Evolutionary conservation across 495 filamentous ascomycete genomes (phyloP).

Genomic region (Penicillium psychrofluorescens): DNA sequence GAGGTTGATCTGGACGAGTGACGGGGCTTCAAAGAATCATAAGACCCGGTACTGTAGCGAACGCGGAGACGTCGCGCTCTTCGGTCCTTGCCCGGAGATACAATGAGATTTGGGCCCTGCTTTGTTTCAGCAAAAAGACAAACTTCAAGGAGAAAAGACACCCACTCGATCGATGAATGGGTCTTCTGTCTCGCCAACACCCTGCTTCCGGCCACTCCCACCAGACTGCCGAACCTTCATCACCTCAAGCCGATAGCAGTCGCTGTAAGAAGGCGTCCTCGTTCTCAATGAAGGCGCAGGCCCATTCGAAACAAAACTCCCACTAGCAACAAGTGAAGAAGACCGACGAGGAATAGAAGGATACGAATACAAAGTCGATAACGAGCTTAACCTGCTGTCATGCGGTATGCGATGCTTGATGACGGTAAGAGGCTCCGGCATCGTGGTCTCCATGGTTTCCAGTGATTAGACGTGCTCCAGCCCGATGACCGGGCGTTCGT

Average conservation of each 20-base stretch:
- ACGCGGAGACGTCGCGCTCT: background rate
- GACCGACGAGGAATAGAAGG: constrained; percentile 18
- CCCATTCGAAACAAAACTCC: constrained; percentile 3
- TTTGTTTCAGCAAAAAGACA: background rate
- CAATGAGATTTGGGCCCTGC: background rate
- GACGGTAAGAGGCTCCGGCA: constrained; percentile 6
- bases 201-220: background rate
- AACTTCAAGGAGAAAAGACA: background rate
- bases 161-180: constrained; percentile 14
- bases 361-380: constrained; percentile 6
- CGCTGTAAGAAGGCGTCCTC: constrained; percentile 17
- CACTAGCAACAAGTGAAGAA: constrained; percentile 14
- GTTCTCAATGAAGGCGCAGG: constrained; percentile 17
- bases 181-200: constrained; percentile 4
- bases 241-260: constrained; percentile 14
- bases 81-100: no score
- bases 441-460: constrained; percentile 3
- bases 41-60: constrained; percentile 23
- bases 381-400: constrained; percentile 5
- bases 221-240: constrained; percentile 7
- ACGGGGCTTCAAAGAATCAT: background rate
- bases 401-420: background rate
- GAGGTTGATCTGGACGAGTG: background rate
- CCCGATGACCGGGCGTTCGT: constrained; percentile 6
- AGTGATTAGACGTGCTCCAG: constrained; percentile 14